Base-by-base conservation (phyloP, 305 asterid genomes). In the Rubia tinctorum region DNA sequence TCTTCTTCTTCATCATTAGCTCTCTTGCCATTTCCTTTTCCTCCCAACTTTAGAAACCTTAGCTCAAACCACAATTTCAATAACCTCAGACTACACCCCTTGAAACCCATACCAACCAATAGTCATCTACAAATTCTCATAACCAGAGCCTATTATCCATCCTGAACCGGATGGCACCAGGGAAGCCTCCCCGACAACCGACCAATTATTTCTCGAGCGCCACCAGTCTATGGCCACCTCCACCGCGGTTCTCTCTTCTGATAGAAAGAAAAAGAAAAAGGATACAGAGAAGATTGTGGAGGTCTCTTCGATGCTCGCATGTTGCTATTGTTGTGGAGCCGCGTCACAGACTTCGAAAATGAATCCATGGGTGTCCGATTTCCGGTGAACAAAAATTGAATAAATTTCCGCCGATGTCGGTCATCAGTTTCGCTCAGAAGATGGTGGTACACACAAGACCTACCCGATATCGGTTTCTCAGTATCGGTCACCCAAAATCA, bases 131-230 rank as follows among this genome's bases (percentile, higher is more conserved):
- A 86, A 84, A 79, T 83, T 86, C 75, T 34, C 77, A 65, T 63
- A 66, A 71, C 53, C 71, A 76, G 47, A 51, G 34, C 39, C 80
- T 1, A 59, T 62, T n/a, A 68, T 87, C 59, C 34, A 69, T 27
- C 65, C 88, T 68, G 91, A 90, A 23, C 83, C 85, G 65, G 89
- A 88, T 6, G 98, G 96, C 18, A 49, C 84, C 53, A 98, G 99
- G 49, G 91, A 95, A 63, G 84, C 95, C 37, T 87, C 93, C 62
- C 95, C 97, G 15, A 88, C 97, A 71, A 87, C 94, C 15, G 97
- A 97, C n/a, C 97, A 94, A 23, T 34, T 89, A 11, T 94, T 90
- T 76, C 88, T 95, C 43, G 92, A 86, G 39, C 84, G 84, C 27
- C 92, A 88, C 42, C 87, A 83, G 9, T 79, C 84, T n/a, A 39